Evolutionary conservation across 768 basidiomycete species (phyloP).

Genomic region (Gautieria morchelliformis): DNA sequence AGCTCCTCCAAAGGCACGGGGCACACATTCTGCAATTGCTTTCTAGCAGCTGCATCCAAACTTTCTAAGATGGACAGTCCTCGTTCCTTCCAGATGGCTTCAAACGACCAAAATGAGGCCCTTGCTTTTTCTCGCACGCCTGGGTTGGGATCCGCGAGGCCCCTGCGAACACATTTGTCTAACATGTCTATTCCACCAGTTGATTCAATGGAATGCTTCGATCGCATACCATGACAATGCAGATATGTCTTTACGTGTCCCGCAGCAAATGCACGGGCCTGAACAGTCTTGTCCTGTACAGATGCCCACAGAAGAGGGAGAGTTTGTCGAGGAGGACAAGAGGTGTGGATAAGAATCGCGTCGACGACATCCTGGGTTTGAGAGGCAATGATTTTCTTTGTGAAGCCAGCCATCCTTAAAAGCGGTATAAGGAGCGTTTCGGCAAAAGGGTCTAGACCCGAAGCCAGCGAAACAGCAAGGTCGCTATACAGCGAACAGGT

Average conservation of each 20-base stretch:
- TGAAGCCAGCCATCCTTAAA: constrained; percentile 78
- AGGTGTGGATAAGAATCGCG: constrained; percentile 58
- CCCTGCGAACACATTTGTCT: constrained; percentile 65
- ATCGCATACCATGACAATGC: constrained; percentile 57
- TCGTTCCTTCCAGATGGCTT: constrained; percentile 63
- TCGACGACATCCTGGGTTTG: constrained; percentile 70
- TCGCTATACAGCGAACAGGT: constrained; percentile 73
- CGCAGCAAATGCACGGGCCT: constrained; percentile 57
- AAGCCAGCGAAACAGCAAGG: constrained; percentile 54
- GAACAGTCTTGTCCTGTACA: constrained; percentile 73
- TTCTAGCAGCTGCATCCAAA: constrained; percentile 60
- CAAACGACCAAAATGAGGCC: constrained; percentile 69
- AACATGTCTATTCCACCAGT: constrained; percentile 59
- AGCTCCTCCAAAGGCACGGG: constrained; percentile 42
- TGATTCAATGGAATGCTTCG: constrained; percentile 58
- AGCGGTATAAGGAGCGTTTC: constrained; percentile 70
- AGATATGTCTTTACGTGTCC: constrained; percentile 70
- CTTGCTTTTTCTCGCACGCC: constrained; percentile 68
- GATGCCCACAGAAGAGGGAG: constrained; percentile 59
- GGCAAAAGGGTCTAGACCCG: constrained; percentile 67
- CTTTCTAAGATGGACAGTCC: constrained; percentile 53
- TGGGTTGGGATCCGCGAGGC: constrained; percentile 71
- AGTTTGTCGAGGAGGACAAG: constrained; percentile 59
- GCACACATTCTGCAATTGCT: constrained; percentile 80
- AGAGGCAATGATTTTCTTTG: constrained; percentile 86